Evolutionary conservation across 768 basidiomycete genomes (phyloP).

Genomic region (Termitomyces sp.): DNA sequence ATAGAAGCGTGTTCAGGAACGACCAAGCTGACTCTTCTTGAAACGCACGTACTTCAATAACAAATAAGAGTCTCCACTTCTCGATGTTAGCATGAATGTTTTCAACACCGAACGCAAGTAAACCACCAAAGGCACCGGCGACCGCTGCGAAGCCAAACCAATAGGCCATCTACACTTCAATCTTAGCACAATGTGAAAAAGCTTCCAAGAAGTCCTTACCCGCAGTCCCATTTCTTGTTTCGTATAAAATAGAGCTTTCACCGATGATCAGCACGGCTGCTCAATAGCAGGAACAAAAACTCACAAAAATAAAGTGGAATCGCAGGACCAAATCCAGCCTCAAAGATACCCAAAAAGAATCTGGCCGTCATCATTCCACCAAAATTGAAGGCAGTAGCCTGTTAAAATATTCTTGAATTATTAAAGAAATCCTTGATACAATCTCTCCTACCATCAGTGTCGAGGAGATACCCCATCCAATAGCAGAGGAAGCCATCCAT

Average conservation of each 20-base stretch:
- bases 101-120: conserved; percentile 78
- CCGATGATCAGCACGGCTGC: background rate
- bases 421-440: background rate
- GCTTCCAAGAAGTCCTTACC: conserved; percentile 24
- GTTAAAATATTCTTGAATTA: conserved; percentile 1
- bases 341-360: conserved; percentile 70
- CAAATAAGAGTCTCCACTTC: conserved; percentile 65
- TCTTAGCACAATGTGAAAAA: background rate
- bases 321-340: conserved; percentile 74
- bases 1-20: background rate
- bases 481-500: conserved; percentile 62
- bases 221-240: conserved; percentile 70
- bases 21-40: background rate
- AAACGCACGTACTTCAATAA: conserved; percentile 53
- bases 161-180: conserved; percentile 51
- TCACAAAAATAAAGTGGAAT: conserved; percentile 78
- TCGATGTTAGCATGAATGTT: conserved; percentile 46
- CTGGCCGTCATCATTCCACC: conserved; percentile 55
- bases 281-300: conserved; percentile 17
- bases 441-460: conserved; percentile 55
- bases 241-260: conserved; percentile 72
- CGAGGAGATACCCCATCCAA: conserved; percentile 77
- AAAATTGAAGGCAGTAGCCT: conserved; percentile 64
- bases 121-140: conserved; percentile 82
- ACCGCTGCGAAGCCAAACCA: conserved; percentile 86